These are phyloP conservation scores for Lolium perenne DNA, from an alignment of 176 grass and related monocot species.

Conservation along the genomic window DNA sequence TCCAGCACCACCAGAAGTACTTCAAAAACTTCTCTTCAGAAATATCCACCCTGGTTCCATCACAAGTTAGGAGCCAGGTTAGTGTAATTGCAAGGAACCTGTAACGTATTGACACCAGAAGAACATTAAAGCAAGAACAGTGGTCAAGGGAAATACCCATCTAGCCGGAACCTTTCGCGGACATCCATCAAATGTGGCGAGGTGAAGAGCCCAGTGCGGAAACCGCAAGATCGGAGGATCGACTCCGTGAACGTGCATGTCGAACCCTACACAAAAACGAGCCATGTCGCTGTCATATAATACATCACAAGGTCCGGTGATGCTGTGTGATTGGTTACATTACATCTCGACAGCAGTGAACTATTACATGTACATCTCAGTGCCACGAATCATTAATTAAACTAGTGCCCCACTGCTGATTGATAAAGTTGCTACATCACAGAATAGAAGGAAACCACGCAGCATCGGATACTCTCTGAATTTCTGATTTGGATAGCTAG, in stretches of 20 bases:
- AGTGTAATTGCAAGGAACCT: not conserved
- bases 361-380: not conserved
- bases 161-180: constrained; percentile 64
- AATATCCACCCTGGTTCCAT: constrained; percentile 70
- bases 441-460: not conserved
- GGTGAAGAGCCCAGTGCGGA: constrained; percentile 79
- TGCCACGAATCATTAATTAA: not conserved
- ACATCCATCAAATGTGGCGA: constrained; percentile 90
- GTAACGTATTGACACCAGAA: constrained; percentile 15
- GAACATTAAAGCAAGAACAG: not conserved
- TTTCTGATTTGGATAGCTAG: not conserved
- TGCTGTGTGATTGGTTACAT: not conserved
- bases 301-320: not conserved
- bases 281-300: not conserved
- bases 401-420: no score
- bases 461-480: not conserved
- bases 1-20: constrained; percentile 97
- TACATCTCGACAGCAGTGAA: not conserved
- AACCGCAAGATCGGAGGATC: constrained; percentile 73
- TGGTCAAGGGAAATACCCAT: constrained; percentile 53
- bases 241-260: constrained; percentile 88
- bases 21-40: constrained; percentile 89
- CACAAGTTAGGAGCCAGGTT: constrained; percentile 23
- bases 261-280: constrained; percentile 62
- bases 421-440: no score